Evolutionary conservation across 345 rosid genomes (phyloP).

Genomic region (Iberis pinnata): DNA sequence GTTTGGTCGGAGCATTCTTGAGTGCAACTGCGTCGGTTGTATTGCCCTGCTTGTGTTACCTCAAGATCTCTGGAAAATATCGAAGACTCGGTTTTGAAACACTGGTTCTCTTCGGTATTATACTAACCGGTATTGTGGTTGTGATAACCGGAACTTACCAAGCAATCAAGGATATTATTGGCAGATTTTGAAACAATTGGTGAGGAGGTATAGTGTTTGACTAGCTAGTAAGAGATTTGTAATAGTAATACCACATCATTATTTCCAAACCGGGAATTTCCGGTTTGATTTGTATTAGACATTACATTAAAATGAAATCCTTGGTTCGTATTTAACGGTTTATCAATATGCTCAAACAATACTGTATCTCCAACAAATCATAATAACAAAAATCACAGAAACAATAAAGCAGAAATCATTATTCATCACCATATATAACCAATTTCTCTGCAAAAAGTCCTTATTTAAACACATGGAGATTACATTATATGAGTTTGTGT

Average conservation of each 20-base stretch:
- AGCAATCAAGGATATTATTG: neutral
- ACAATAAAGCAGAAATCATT: neutral
- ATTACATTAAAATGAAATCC: no score
- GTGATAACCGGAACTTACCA: neutral
- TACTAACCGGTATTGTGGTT: constrained; percentile 22
- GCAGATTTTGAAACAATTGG: neutral
- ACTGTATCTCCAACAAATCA: no score
- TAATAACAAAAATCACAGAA: no score
- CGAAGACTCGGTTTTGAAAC: constrained; percentile 30
- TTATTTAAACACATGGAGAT: constrained; percentile 24
- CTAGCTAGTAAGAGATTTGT: neutral
- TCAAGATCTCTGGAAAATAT: constrained; percentile 44
- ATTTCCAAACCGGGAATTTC: no score
- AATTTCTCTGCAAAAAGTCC: constrained; percentile 16
- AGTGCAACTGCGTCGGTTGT: constrained; percentile 41
- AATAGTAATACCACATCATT: neutral
- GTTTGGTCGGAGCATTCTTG: constrained; percentile 58
- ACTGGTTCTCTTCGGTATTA: constrained; percentile 25
- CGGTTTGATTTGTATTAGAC: no score
- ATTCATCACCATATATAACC: constrained; percentile 7
- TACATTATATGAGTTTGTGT: constrained; percentile 20
- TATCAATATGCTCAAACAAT: no score
- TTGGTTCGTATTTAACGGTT: no score
- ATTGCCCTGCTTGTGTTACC: constrained; percentile 47
- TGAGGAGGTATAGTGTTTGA: no score